Evolutionary conservation across 1,139 yeast species (phyloP).

Genomic region (Hansenula lynferdii): DNA sequence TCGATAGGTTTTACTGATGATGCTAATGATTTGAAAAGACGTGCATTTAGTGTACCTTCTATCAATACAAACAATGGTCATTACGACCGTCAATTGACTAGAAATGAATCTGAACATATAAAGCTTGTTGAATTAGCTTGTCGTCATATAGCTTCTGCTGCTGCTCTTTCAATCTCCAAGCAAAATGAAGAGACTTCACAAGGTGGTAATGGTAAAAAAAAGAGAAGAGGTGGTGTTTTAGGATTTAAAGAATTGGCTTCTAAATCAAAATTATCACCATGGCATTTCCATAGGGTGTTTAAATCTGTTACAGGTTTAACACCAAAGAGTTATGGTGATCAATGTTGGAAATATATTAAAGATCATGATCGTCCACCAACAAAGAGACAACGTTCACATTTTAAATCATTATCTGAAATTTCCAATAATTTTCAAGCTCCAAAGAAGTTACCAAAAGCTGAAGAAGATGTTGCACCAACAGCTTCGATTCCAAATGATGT

Average conservation of each 20-base stretch:
- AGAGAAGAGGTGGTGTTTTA: constrained; percentile 81
- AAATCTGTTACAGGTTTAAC: constrained; percentile 82
- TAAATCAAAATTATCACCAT: constrained; percentile 79
- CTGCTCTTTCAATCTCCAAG: constrained; percentile 50
- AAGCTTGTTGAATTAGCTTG: constrained; percentile 76
- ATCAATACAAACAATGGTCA: constrained; percentile 29
- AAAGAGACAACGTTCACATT: constrained; percentile 18
- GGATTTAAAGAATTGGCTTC: constrained; percentile 89
- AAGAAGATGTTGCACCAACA: constrained; percentile 2
- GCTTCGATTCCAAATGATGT: background rate
- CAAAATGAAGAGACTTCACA: constrained; percentile 21
- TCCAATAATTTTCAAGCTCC: constrained; percentile 9
- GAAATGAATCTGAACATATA: constrained; percentile 64
- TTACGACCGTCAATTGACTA: constrained; percentile 30
- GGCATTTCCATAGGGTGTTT: constrained; percentile 92
- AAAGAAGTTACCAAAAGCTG: background rate
- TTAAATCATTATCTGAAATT: constrained; percentile 18
- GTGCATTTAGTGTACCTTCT: constrained; percentile 20
- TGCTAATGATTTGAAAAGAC: constrained; percentile 17
- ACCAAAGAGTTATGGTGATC: constrained; percentile 86
- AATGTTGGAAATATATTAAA: constrained; percentile 70
- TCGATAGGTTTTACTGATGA: constrained; percentile 53
- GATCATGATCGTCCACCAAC: constrained; percentile 20
- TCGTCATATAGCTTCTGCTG: constrained; percentile 79
- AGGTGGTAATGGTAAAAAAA: constrained; percentile 37